A percentile compares a stretch with the other conserved stretches of the same genome.
phyloP scores from a whole-genome alignment of 2,329 filamentous ascomycete species.

The Fusarium sp. region DNA sequence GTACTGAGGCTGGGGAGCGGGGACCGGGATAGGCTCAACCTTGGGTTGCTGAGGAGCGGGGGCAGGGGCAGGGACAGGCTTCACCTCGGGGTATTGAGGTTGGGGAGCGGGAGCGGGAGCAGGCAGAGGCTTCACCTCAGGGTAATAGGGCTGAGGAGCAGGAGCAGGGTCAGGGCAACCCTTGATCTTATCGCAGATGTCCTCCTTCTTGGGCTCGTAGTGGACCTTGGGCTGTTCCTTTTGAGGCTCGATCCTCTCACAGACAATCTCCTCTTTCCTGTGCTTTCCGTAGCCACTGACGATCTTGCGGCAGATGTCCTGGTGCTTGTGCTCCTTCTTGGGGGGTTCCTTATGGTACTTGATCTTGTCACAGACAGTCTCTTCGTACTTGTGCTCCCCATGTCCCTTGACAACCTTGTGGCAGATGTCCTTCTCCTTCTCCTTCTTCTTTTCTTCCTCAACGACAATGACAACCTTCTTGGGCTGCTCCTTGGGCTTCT shows the following conservation, averaged over 20 bases:
- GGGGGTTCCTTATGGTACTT: constrained; percentile 5
- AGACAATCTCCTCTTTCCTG: background rate
- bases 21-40: background rate
- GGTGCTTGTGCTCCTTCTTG: constrained; percentile 16
- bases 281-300: background rate
- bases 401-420: background rate
- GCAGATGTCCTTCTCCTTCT: background rate
- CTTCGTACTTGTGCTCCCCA: constrained; percentile 10
- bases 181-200: background rate
- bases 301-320: constrained; percentile 17
- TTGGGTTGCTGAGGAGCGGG: background rate
- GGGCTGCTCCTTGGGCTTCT: background rate
- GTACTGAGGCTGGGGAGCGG: background rate
- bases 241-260: background rate
- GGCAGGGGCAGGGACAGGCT: constrained; percentile 14
- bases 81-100: background rate
- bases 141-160: background rate
- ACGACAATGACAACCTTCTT: background rate
- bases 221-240: background rate
- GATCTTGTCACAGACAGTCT: constrained; percentile 13
- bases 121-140: background rate
- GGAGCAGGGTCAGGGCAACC: background rate
- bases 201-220: background rate
- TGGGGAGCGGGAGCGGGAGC: background rate
- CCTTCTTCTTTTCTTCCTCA: background rate